Base-by-base conservation (phyloP, 768 basidiomycete genomes). In the Auriscalpium vulgare region DNA sequence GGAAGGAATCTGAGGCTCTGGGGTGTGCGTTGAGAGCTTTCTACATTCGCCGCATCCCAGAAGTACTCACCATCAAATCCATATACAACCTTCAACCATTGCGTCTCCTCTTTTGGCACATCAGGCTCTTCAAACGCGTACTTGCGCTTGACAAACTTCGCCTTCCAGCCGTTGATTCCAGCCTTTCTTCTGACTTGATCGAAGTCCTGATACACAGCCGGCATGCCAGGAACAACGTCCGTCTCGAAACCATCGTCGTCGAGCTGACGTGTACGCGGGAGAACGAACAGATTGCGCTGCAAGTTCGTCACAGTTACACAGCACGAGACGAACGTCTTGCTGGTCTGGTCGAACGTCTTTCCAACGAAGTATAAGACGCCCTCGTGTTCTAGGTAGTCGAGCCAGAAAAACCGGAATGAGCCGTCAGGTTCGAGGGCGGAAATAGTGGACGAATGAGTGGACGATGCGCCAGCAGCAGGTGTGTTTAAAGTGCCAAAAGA, bases 21-120 rank as follows among this genome's bases (percentile, higher is more conserved):
- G 17, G 8, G 36, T 36, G 14, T 6, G 44, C 17, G 16, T 16
- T 44, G 6, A 50, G 37, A 29, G 4, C 29, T 29, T 29, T 4
- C 4, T 29, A 29, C 4, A 4, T 29, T 29, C 29, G 4, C 4
- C 29, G 5, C 7, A 29, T 29, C 29, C 29, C 29, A 5, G 29
- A 29, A 43, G 46, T 17, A 10, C 47, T 36, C 47, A 92, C 95
- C 85, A 58, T 87, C 81, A 63, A 92, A 98, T 16, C 85, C 81
- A 68, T 97, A 97, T 2, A 95, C 81, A 2, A 95, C 91, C 69
- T 99, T 97, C 71, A 97, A 73, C 92, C 93, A 99, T 60, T 87
- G 79, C 6, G 77, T 76, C 67, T 94, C 85, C 17, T 82, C 86
- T 55, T 82, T 76, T 1, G 94, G 93, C 1, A 97, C 81, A 47